Evolutionary conservation across 805 yeast species (phyloP).

Genomic region (Metschnikowia peoriensis): DNA sequence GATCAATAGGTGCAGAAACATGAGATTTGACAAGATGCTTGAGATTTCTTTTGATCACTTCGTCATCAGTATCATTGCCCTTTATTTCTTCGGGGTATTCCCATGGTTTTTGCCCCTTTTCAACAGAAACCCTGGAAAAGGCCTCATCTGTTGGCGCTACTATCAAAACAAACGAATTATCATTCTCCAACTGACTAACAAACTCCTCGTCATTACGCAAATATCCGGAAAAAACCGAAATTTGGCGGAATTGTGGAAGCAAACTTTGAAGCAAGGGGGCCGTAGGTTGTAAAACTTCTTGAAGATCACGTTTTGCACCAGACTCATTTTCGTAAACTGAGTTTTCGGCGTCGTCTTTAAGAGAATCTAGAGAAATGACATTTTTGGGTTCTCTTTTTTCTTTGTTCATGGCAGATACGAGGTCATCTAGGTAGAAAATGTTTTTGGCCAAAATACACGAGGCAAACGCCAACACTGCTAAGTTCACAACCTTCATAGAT

Average conservation of each 20-base stretch:
- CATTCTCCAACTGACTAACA: conserved; percentile 45
- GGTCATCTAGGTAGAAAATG: conserved; percentile 15
- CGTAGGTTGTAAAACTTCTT: conserved; percentile 10
- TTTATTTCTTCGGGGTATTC: conserved; percentile 60
- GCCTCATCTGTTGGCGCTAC: conserved; percentile 74
- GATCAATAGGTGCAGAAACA: conserved; percentile 24
- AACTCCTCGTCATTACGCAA: conserved; percentile 60
- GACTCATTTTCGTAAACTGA: not conserved
- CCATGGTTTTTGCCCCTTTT: conserved; percentile 71
- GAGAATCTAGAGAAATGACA: conserved; percentile 15
- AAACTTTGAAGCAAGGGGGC: conserved; percentile 31
- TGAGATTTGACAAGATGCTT: conserved; percentile 62
- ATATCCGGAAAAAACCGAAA: conserved; percentile 66
- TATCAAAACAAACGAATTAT: conserved; percentile 45
- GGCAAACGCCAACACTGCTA: conserved; percentile 16
- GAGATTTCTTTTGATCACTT: conserved; percentile 50
- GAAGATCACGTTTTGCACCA: conserved; percentile 2
- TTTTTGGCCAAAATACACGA: conserved; percentile 18
- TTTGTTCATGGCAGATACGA: conserved; percentile 11
- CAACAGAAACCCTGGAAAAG: conserved; percentile 35
- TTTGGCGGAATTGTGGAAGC: conserved; percentile 35
- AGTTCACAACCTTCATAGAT: conserved; percentile 12
- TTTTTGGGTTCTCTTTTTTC: conserved; percentile 21
- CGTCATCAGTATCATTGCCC: conserved; percentile 31
- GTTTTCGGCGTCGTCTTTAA: conserved; percentile 10